These are phyloP conservation scores for Besnoitia besnoiti DNA, from an alignment of 169 alveolate species.

Conservation along the genomic window DNA sequence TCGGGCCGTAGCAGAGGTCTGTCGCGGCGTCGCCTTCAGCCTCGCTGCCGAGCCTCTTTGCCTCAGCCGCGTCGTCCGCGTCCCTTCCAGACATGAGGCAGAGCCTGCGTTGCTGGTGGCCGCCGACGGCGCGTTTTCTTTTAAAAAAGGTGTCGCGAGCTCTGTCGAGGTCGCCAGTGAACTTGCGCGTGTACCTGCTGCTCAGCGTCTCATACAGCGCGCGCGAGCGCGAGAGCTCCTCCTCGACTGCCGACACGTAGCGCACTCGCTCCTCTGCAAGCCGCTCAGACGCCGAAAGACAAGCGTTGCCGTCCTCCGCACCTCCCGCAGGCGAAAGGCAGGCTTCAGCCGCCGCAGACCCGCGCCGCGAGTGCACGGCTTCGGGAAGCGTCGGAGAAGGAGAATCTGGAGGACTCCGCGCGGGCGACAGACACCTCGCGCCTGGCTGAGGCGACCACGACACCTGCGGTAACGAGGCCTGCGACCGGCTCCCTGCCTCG, in stretches of 20 bases:
- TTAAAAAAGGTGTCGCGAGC: slow-evolving; percentile 5
- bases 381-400: no score
- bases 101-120: slow-evolving; percentile 9
- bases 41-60: not conserved
- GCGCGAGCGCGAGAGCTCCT: not conserved
- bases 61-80: not conserved
- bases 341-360: no score
- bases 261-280: not conserved
- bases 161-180: not conserved
- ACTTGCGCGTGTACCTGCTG: slow-evolving; percentile 1
- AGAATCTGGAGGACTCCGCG: no score
- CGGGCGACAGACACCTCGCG: no score
- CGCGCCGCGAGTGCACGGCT: no score
- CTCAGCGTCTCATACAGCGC: not conserved
- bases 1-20: no score
- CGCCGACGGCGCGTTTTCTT: not conserved
- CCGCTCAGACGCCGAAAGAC: no score
- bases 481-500: no score
- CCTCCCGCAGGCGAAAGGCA: no score
- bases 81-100: not conserved
- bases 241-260: not conserved
- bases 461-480: no score
- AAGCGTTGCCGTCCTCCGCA: no score
- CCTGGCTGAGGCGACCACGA: no score
- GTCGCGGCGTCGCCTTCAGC: not conserved